Conservation (phyloP, 2,329 filamentous ascomycete species). For the Aspergillus alliaceus region DNA sequence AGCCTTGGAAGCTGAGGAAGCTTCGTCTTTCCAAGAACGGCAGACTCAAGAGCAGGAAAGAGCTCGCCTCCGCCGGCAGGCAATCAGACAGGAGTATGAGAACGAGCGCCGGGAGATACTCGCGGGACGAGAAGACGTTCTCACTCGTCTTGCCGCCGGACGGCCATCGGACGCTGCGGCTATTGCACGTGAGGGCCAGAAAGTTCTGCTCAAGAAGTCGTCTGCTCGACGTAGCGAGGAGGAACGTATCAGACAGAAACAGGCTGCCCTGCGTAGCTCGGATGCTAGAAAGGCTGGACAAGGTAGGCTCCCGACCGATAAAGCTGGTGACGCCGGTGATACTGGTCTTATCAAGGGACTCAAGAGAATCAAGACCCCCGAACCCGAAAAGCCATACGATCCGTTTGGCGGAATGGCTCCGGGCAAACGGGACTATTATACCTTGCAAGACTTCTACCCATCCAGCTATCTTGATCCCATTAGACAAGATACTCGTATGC, state of each 20-base stretch:
- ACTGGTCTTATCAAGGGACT: conserved; percentile 72
- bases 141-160: conserved; percentile 67
- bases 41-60: conserved; percentile 65
- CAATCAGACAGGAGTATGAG: conserved; percentile 67
- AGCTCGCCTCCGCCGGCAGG: conserved; percentile 61
- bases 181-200: conserved; percentile 54
- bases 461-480: conserved; percentile 71
- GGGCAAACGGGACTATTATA: conserved; percentile 69
- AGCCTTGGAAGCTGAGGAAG: conserved; percentile 49
- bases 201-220: conserved; percentile 71
- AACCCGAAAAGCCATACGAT: conserved; percentile 77
- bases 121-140: conserved; percentile 66
- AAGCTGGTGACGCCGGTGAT: conserved; percentile 25
- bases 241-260: conserved; percentile 48
- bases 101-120: conserved; percentile 66
- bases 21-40: conserved; percentile 45
- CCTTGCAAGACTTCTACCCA: conserved; percentile 68
- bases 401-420: conserved; percentile 72
- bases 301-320: conserved; percentile 17
- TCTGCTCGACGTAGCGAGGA: conserved; percentile 59
- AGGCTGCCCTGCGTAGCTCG: conserved; percentile 38
- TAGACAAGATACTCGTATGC: conserved; percentile 64
- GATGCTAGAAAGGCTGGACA: conserved; percentile 30
- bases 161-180: conserved; percentile 59
- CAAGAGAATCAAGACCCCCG: conserved; percentile 62